Percentiles rank a stretch among this genome's conserved stretches.
Conservation (phyloP, 257 asterid species). For the Marsdenia floribunda region DNA sequence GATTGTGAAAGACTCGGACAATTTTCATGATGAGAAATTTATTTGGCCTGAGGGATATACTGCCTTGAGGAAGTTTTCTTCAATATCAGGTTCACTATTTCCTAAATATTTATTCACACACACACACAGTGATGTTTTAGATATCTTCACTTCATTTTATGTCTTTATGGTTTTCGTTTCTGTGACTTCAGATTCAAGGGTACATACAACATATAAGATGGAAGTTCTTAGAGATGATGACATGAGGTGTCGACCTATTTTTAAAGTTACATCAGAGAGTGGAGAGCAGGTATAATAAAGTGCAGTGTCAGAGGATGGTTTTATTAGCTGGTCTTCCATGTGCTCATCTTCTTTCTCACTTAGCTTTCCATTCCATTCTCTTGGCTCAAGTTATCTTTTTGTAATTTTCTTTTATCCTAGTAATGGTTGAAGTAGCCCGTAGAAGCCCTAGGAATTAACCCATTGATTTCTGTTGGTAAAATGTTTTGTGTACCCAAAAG, state of each 20-base stretch:
- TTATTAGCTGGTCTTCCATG: slow-evolving; percentile 7
- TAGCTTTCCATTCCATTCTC: not conserved
- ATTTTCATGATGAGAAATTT: slow-evolving; percentile 66
- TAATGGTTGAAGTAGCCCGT: not conserved
- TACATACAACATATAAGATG: slow-evolving; percentile 58
- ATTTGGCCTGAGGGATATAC: slow-evolving; percentile 92
- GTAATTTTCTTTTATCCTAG: not conserved
- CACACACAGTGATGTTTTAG: no score
- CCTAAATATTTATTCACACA: not conserved
- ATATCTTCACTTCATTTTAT: slow-evolving; percentile 7
- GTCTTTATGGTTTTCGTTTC: slow-evolving; percentile 20
- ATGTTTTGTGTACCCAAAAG: not conserved
- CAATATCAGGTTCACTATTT: slow-evolving; percentile 49
- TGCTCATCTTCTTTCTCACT: not conserved
- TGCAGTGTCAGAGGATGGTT: slow-evolving; percentile 17
- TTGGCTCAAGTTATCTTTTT: not conserved
- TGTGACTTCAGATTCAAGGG: slow-evolving; percentile 61
- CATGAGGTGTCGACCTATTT: slow-evolving; percentile 58
- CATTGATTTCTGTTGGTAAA: not conserved
- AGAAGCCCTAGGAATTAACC: not conserved
- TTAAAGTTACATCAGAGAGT: slow-evolving; percentile 64
- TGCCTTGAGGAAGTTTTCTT: slow-evolving; percentile 62
- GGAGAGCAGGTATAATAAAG: slow-evolving; percentile 70
- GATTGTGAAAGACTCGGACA: slow-evolving; percentile 56
- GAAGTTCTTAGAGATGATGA: slow-evolving; percentile 74